A percentile compares a stretch with the other conserved stretches of the same genome.
phyloP scores from a whole-genome alignment of 768 basidiomycete species.

The Russula lepida region DNA sequence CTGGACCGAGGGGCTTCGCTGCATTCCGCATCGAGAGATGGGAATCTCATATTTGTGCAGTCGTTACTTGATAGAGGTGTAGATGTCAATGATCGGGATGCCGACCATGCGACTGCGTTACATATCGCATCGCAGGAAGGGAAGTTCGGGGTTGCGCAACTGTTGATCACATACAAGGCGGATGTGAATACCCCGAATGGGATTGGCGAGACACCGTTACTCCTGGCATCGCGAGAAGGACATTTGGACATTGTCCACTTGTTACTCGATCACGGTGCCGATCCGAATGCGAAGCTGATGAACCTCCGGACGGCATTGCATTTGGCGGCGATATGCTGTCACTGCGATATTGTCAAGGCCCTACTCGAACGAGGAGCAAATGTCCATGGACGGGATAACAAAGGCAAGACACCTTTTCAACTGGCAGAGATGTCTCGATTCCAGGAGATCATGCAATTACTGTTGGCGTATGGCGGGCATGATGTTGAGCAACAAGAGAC shows the following conservation, averaged over 20 bases:
- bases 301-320: background rate
- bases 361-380: background rate
- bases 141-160: background rate
- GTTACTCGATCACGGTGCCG: background rate
- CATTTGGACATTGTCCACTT: background rate
- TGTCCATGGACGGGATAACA: background rate
- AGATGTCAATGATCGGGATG: background rate
- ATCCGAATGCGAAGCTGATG: background rate
- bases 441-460: background rate
- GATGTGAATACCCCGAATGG: background rate
- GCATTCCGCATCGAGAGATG: background rate
- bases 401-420: background rate
- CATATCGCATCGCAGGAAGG: background rate
- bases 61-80: background rate
- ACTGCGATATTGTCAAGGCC: background rate
- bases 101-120: background rate
- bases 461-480: background rate
- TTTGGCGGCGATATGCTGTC: background rate
- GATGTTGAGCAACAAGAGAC: too few species aligned
- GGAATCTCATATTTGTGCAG: background rate
- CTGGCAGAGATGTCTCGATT: background rate
- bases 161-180: background rate
- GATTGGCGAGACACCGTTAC: background rate
- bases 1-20: background rate
- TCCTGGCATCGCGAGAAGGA: background rate